phyloP scores from a whole-genome alignment of 164 flowering plant species.

The Annona squamosa region DNA sequence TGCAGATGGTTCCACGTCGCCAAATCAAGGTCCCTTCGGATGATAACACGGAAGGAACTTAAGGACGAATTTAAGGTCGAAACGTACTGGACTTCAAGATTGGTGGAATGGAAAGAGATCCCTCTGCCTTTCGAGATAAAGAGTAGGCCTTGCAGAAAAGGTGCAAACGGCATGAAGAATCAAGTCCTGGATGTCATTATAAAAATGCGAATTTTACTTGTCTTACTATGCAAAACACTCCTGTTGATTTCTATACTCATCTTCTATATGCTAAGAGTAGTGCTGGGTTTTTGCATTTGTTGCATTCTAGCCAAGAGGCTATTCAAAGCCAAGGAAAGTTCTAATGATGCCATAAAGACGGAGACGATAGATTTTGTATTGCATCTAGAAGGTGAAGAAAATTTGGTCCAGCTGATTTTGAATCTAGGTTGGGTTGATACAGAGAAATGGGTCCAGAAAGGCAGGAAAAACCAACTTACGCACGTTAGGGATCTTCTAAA shows the following conservation, averaged over 20 bases:
- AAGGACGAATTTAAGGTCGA: slow-evolving; percentile 25
- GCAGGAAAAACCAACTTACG: slow-evolving; percentile 34
- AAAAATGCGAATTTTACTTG: slow-evolving; percentile 30
- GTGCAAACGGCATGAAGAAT: not conserved
- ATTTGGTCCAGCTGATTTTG: slow-evolving; percentile 34
- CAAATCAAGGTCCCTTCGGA: not conserved
- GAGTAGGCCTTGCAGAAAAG: not conserved
- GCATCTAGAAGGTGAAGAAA: slow-evolving; percentile 59
- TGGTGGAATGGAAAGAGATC: slow-evolving; percentile 33
- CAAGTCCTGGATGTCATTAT: slow-evolving; percentile 21
- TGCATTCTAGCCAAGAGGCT: not conserved
- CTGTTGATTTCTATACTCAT: slow-evolving; percentile 24
- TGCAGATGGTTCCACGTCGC: slow-evolving; percentile 1
- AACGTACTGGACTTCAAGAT: slow-evolving; percentile 34
- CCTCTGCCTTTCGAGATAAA: not conserved
- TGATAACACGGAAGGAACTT: not conserved
- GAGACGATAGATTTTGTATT: slow-evolving; percentile 21
- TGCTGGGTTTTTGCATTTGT: not conserved
- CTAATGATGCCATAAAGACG: not conserved
- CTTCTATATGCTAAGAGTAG: slow-evolving; percentile 11
- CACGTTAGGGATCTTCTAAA: slow-evolving; percentile 35
- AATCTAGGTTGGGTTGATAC: slow-evolving; percentile 28
- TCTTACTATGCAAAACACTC: slow-evolving; percentile 34
- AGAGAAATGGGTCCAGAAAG: slow-evolving; percentile 30
- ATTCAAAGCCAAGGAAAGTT: not conserved